A percentile compares a stretch with the other conserved stretches of the same genome.
Evolutionary conservation across 331 rosid species (phyloP).

Genomic region (Malus hybrid): DNA sequence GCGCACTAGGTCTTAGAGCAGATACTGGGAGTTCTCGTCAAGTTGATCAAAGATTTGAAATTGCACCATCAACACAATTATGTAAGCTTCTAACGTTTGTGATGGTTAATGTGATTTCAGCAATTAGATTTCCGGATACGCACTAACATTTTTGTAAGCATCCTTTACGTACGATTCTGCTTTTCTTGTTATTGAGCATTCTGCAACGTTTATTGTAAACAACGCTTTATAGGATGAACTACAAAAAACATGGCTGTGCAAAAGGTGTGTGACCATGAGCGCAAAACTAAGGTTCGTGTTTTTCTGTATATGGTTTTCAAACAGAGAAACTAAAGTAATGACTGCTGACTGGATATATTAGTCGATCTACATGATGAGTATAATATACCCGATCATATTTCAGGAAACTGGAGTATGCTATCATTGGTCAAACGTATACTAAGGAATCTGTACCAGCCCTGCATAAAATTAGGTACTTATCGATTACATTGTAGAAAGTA

Average conservation of each 20-base stretch:
- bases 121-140: not conserved
- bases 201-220: not conserved
- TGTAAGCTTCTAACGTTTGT: conserved; percentile 35
- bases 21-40: conserved; percentile 80
- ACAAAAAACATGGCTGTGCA: conserved; percentile 71
- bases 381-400: not conserved
- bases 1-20: conserved; percentile 79
- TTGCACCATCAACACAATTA: conserved; percentile 89
- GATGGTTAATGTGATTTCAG: not conserved
- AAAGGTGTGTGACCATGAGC: conserved; percentile 40
- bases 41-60: conserved; percentile 89
- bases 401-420: conserved; percentile 74
- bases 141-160: not conserved
- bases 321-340: too few species aligned
- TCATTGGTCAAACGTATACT: conserved; percentile 70
- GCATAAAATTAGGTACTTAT: conserved; percentile 63
- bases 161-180: not conserved
- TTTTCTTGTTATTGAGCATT: not conserved
- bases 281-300: conserved; percentile 75
- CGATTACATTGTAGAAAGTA: not conserved
- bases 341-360: not conserved
- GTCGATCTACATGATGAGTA: conserved; percentile 1
- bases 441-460: conserved; percentile 77
- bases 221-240: conserved; percentile 57
- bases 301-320: not conserved